Evolutionary conservation across 179 eudicot species (phyloP), one percentile per base, ranked within the genome.

Genomic region (Patellifolia procumbens): DNA sequence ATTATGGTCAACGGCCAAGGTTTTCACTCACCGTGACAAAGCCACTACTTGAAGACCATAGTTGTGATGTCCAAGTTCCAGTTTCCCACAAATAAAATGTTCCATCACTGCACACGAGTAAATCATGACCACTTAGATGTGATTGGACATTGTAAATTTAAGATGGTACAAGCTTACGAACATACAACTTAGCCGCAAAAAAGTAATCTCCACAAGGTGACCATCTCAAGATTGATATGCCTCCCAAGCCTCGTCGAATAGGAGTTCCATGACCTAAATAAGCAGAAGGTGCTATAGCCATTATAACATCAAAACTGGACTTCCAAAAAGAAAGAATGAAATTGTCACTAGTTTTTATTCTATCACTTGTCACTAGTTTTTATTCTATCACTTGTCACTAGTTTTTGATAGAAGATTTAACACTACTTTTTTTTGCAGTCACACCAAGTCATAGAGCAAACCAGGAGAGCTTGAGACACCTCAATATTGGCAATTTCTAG

Each of bases 151-250:
- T n/a, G 6, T 49, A 17, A 66, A 35, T 32, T 31, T 73, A 72
- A 61, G 75, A 60, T 43, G 24, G 74, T 13, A 74, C 64, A 74
- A 59, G 78, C 62, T 35, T 73, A 65, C 71, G 74, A 83, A 79
- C 83, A 76, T 94, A 95, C 99, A 95, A 89, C 84, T 90, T 95
- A 20, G 99, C 93, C 65, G 98, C 87, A 78, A 95, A 88, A 74
- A 95, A 91, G 80, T 93, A 95, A 87, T 95, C 99, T 77, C 99
- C 97, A 45, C 88, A 78, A 51, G 98, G 93, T 63, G 99, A 95
- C 99, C 99, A 95, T 79, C 86, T 90, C 68, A 95, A 79, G 69
- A 90, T 77, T 70, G 99, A 93, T 83, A 95, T 88, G 85, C 97
- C 95, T 66, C 96, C 95, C 68, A 91, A 81, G 71, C 99, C 99